Evolutionary conservation across 208 protist species (phyloP).

Genomic region (Trypanosoma lewisi): DNA sequence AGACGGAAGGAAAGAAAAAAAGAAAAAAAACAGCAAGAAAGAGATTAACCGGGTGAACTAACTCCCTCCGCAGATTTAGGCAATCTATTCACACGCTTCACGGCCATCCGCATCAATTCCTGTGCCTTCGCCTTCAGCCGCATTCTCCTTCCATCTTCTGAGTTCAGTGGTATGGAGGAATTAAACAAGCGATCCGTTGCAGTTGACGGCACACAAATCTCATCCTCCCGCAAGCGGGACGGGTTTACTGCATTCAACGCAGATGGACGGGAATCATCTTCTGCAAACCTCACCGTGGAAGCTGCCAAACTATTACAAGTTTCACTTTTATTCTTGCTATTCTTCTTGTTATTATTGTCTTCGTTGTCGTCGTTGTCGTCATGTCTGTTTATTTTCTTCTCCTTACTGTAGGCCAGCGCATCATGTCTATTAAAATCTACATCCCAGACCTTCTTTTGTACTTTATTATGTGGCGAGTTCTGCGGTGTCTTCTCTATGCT

Average conservation of each 20-base stretch:
- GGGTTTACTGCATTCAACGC: too few relatives aligned
- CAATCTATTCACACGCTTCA: neutral
- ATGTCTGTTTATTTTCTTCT: too few relatives aligned
- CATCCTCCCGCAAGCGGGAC: too few relatives aligned
- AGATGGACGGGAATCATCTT: too few relatives aligned
- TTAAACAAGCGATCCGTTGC: neutral
- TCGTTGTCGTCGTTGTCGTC: too few relatives aligned
- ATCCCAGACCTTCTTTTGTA: constrained; percentile 34
- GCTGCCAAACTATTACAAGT: too few relatives aligned
- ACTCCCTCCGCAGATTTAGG: too few relatives aligned
- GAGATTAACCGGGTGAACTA: too few relatives aligned
- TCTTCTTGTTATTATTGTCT: too few relatives aligned
- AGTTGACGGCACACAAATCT: too few relatives aligned
- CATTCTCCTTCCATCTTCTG: constrained; percentile 8
- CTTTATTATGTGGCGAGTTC: constrained; percentile 10
- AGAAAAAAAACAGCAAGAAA: neutral
- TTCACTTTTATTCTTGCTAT: too few relatives aligned
- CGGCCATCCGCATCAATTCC: constrained; percentile 12
- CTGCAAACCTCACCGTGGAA: too few relatives aligned
- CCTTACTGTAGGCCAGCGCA: constrained; percentile 31
- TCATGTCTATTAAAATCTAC: constrained; percentile 46
- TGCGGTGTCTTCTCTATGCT: constrained; percentile 60
- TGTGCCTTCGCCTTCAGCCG: constrained; percentile 10
- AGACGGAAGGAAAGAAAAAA: constrained; percentile 1
- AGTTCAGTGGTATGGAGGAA: neutral